These are phyloP conservation scores for Moesziomyces aphidis DNA, from an alignment of 1,284 basidiomycete species.

Conservation along the genomic window DNA sequence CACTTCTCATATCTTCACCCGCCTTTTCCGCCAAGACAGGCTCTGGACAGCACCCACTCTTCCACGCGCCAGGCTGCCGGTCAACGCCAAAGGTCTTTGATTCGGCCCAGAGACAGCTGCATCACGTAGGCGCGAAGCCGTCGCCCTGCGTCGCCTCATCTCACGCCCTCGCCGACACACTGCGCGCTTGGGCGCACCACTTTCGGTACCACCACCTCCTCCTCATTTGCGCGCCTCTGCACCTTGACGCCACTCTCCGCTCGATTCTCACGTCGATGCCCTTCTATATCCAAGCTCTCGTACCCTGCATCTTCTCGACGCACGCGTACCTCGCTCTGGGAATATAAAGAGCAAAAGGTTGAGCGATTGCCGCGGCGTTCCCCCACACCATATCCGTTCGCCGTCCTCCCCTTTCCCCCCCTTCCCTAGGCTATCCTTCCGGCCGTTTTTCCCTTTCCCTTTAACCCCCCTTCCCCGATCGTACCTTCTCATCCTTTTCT, in stretches of 20 bases:
- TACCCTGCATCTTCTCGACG: not conserved
- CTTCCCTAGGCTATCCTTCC: not conserved
- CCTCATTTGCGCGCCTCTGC: not conserved
- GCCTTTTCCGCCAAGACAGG: not conserved
- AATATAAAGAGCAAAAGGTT: constrained; percentile 4
- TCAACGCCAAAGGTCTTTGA: not conserved
- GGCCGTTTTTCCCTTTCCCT: not conserved
- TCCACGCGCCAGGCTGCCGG: not conserved
- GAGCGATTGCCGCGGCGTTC: not conserved
- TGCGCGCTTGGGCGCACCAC: not conserved
- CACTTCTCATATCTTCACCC: not conserved
- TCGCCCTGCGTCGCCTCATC: not conserved
- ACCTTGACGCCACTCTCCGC: not conserved
- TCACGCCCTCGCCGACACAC: not conserved
- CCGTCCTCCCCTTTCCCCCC: constrained; percentile 2
- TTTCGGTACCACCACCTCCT: not conserved
- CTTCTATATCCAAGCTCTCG: not conserved
- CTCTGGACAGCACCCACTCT: not conserved
- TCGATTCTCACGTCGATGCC: not conserved
- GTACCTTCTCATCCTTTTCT: not conserved
- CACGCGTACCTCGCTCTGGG: not conserved
- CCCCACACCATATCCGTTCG: not conserved
- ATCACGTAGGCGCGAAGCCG: not conserved
- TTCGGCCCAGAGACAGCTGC: not conserved
- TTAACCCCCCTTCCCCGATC: not conserved